Conservation (phyloP, 345 rosid species). For the Gynandropsis gynandra region DNA sequence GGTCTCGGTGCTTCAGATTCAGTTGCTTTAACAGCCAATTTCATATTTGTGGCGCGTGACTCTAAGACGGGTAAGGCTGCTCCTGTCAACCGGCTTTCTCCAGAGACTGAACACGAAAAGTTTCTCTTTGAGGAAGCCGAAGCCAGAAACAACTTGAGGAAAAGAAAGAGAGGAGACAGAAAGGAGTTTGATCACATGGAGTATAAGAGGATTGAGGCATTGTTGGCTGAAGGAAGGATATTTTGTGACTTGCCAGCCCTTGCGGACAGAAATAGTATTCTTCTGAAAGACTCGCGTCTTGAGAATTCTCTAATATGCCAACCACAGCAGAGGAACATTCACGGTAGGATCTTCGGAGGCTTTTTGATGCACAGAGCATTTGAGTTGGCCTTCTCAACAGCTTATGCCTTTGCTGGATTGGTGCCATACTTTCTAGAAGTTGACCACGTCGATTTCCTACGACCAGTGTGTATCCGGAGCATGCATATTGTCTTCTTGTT, state of each 20-base stretch:
- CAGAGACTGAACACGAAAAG: constrained; percentile 59
- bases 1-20: constrained; percentile 37
- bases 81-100: constrained; percentile 54
- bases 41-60: constrained; percentile 82
- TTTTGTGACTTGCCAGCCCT: constrained; percentile 79
- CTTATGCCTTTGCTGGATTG: constrained; percentile 77
- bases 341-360: constrained; percentile 75
- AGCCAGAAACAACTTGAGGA: constrained; percentile 57
- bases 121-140: constrained; percentile 66
- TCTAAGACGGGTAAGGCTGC: constrained; percentile 74
- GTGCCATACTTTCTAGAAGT: constrained; percentile 77
- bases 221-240: constrained; percentile 68
- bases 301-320: constrained; percentile 71
- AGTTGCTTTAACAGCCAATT: constrained; percentile 56
- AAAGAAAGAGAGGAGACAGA: constrained; percentile 45
- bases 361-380: constrained; percentile 79
- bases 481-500: neutral
- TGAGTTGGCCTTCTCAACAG: constrained; percentile 81
- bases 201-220: constrained; percentile 36
- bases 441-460: constrained; percentile 81
- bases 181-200: constrained; percentile 40
- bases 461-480: constrained; percentile 52
- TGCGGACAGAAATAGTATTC: constrained; percentile 82
- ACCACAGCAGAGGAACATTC: constrained; percentile 83
- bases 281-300: constrained; percentile 57